Base-by-base conservation (phyloP, 495 filamentous ascomycete genomes). In the Aspergillus leporis region DNA sequence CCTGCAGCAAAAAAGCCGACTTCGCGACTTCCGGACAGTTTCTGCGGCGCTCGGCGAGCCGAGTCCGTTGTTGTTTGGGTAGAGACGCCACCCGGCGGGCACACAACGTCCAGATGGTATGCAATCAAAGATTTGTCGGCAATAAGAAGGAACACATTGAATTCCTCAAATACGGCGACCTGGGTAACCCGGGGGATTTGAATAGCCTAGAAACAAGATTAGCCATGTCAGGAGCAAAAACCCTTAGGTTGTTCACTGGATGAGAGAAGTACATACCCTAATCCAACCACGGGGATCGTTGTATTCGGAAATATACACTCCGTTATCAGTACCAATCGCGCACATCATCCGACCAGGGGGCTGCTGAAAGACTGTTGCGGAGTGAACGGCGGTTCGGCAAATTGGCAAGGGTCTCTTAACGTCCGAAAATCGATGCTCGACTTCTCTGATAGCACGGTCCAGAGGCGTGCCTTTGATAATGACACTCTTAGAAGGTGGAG, bases 1-100 rank as follows among this genome's bases (percentile, higher is more conserved):
- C 92, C 94, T 4, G 90, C 91, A 6, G 92, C 91, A 71, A 98
- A 98, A 81, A 98, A 98, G 32, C 92, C 87, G 14, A 98, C 92
- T 73, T 98, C 94, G 57, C 91, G 87, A 54, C 81, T 81, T 19
- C 90, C 90, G 45, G 92, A 95, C 31, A 98, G 78, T 63, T 95
- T 93, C 69, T 97, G 93, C 1, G 95, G 94, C 4, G 93, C 91
- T 53, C 87, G 83, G 21, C 89, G 84, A 14, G 83, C 74, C 18
- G 78, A 81, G 64, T 93, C 90, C 9, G 80, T 72, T 16, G 86
- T 81, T 12, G 66, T 59, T 41, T 70, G 71, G 5, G 81, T 73
- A 0, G 83, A 71, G 50, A 82, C 83, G 51, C 87, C 87, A 45
- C 85, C 89, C 6, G 84, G 74, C 0, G 93, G 90, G 54, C 91